A percentile compares a stretch with the other conserved stretches of the same genome.
phyloP scores from a whole-genome alignment of 495 filamentous ascomycete genomes.

The Hapsidospora chrysogenum region DNA sequence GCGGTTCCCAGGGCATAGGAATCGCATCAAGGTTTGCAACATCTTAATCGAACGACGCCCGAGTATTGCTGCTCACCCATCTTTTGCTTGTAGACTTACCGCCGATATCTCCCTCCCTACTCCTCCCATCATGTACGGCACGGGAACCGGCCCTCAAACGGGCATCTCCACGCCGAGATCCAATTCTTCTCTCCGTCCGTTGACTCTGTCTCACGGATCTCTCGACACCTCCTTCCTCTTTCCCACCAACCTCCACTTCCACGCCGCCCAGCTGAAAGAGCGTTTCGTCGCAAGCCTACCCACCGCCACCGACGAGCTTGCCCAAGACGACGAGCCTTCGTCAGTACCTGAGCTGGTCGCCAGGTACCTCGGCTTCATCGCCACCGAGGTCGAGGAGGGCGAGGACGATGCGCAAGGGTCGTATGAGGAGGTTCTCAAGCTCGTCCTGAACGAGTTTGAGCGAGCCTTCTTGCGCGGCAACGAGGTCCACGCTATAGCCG shows the following conservation, averaged over 20 bases:
- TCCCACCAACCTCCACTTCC: conserved; percentile 87
- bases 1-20: too few species aligned
- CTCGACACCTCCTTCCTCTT: conserved; percentile 92
- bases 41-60: too few species aligned
- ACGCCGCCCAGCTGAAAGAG: conserved; percentile 82
- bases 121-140: conserved; percentile 60
- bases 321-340: conserved; percentile 93
- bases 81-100: background rate
- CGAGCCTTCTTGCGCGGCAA: conserved; percentile 86
- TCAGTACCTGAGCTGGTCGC: conserved; percentile 81
- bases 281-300: conserved; percentile 71
- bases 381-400: conserved; percentile 70
- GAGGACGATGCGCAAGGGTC: conserved; percentile 76
- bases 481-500: conserved; percentile 82
- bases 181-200: conserved; percentile 69
- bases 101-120: conserved; percentile 4
- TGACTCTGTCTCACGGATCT: conserved; percentile 78
- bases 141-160: conserved; percentile 69
- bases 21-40: too few species aligned
- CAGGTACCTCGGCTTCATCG: conserved; percentile 78
- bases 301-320: conserved; percentile 84
- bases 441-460: conserved; percentile 89
- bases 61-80: too few species aligned
- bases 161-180: conserved; percentile 90
- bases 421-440: conserved; percentile 73